Percentiles rank a stretch among this genome's conserved stretches.
phyloP scores from a whole-genome alignment of 1,284 basidiomycete species.

The Phellinidium pouzarii region DNA sequence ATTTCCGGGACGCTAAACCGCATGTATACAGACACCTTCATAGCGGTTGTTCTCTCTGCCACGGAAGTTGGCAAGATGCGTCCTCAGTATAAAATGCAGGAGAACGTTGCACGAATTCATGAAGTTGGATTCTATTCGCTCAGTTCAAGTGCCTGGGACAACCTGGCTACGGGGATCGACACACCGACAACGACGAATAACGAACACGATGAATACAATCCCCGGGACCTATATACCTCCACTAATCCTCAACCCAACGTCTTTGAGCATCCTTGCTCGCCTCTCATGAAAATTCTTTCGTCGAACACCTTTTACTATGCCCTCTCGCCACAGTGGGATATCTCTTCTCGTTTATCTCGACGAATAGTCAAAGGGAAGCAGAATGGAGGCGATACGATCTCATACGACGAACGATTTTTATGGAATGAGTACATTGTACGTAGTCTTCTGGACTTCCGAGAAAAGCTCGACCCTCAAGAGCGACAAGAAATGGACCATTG shows the following conservation, averaged over 20 bases:
- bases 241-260: slow-evolving; percentile 30
- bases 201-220: slow-evolving; percentile 41
- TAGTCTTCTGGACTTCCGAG: slow-evolving; percentile 76
- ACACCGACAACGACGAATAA: slow-evolving; percentile 23
- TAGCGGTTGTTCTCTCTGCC: slow-evolving; percentile 69
- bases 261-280: slow-evolving; percentile 86
- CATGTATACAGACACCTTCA: slow-evolving; percentile 60
- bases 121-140: slow-evolving; percentile 75
- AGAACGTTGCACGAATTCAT: slow-evolving; percentile 67
- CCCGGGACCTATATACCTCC: slow-evolving; percentile 44
- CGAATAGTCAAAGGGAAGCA: slow-evolving; percentile 50
- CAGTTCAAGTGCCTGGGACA: slow-evolving; percentile 66
- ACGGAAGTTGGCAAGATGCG: slow-evolving; percentile 75
- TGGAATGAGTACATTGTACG: slow-evolving; percentile 85
- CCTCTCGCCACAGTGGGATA: slow-evolving; percentile 75
- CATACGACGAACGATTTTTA: slow-evolving; percentile 77
- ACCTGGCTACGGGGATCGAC: slow-evolving; percentile 35
- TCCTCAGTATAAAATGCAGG: slow-evolving; percentile 48
- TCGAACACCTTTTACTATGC: slow-evolving; percentile 95
- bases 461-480: slow-evolving; percentile 62
- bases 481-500: slow-evolving; percentile 67
- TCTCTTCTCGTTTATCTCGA: slow-evolving; percentile 73
- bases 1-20: background rate
- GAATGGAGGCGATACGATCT: slow-evolving; percentile 47
- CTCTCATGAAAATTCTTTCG: slow-evolving; percentile 87